Percentiles rank a stretch among this genome's conserved stretches.
phyloP scores from a whole-genome alignment of 495 filamentous ascomycete genomes.

The Penicillium coprophilum region DNA sequence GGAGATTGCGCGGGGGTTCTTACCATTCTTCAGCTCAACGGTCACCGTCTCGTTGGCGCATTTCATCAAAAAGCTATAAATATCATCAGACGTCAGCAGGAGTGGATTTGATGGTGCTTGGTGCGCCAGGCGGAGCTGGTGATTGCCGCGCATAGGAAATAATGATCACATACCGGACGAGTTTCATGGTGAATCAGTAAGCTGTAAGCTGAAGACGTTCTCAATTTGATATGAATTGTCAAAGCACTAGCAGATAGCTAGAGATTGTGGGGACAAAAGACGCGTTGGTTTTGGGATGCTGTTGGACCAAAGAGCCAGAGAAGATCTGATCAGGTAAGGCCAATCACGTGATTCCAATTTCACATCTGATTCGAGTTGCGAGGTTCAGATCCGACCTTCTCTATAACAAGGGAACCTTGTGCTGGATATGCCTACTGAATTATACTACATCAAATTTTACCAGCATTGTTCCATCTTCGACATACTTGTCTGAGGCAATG shows the following conservation, averaged over 20 bases:
- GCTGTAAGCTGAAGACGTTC: background rate
- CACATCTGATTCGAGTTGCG: background rate
- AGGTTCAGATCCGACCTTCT: background rate
- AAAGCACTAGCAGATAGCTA: conserved; percentile 11
- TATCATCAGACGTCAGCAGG: conserved; percentile 20
- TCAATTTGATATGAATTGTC: background rate
- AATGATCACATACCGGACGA: conserved; percentile 78
- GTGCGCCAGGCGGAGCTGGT: conserved; percentile 17
- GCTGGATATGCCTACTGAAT: background rate
- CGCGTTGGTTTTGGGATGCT: conserved; percentile 13
- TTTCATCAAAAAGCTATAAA: conserved; percentile 92
- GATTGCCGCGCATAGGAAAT: background rate
- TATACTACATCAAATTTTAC: background rate
- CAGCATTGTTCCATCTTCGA: background rate
- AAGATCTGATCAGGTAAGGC: conserved; percentile 5
- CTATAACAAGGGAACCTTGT: background rate
- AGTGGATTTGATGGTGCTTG: background rate
- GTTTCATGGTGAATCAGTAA: conserved; percentile 73
- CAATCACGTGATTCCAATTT: background rate
- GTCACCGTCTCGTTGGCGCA: conserved; percentile 97
- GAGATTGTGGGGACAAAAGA: conserved; percentile 4
- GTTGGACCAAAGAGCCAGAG: conserved; percentile 9
- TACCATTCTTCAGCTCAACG: conserved; percentile 97
- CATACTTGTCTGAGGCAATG: background rate
- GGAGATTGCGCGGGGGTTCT: conserved; percentile 10